Evolutionary conservation across 805 yeast genomes (phyloP).

Genomic region (Saturnispora saitoi): DNA sequence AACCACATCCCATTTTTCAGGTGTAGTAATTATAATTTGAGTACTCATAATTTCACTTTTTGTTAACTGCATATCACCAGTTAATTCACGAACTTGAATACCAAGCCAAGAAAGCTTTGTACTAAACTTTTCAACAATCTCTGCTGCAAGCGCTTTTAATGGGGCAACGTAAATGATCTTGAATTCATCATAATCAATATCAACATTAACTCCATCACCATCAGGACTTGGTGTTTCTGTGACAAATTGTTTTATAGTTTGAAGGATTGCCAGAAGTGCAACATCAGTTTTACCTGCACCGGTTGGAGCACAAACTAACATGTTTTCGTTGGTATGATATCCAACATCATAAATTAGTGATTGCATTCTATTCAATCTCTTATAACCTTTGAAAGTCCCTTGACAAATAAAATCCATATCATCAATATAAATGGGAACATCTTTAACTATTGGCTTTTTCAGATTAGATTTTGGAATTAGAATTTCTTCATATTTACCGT

Average conservation of each 20-base stretch:
- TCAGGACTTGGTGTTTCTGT: slow-evolving; percentile 35
- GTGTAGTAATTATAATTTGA: slow-evolving; percentile 87
- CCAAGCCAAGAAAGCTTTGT: slow-evolving; percentile 78
- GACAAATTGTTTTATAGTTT: slow-evolving; percentile 65
- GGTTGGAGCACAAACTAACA: slow-evolving; percentile 95
- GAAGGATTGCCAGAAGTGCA: slow-evolving; percentile 72
- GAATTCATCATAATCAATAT: slow-evolving; percentile 74
- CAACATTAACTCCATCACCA: slow-evolving; percentile 43
- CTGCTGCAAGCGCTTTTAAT: slow-evolving; percentile 89
- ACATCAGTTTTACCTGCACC: slow-evolving; percentile 98
- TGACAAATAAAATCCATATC: slow-evolving; percentile 72
- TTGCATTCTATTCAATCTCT: slow-evolving; percentile 77
- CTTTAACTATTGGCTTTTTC: slow-evolving; percentile 33
- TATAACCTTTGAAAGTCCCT: slow-evolving; percentile 76
- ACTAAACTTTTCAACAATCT: slow-evolving; percentile 84
- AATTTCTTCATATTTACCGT: slow-evolving; percentile 53
- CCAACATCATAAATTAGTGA: slow-evolving; percentile 88
- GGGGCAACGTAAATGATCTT: slow-evolving; percentile 93
- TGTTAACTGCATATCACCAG: slow-evolving; percentile 93
- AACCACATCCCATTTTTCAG: slow-evolving; percentile 97
- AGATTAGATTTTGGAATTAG: slow-evolving; percentile 67
- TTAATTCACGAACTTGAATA: slow-evolving; percentile 74
- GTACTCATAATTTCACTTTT: slow-evolving; percentile 71
- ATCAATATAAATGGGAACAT: slow-evolving; percentile 44
- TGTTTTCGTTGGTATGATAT: slow-evolving; percentile 84